Evolutionary conservation across 305 asterid genomes (phyloP), one percentile per base, ranked within the genome.

Genomic region (Vinca major): DNA sequence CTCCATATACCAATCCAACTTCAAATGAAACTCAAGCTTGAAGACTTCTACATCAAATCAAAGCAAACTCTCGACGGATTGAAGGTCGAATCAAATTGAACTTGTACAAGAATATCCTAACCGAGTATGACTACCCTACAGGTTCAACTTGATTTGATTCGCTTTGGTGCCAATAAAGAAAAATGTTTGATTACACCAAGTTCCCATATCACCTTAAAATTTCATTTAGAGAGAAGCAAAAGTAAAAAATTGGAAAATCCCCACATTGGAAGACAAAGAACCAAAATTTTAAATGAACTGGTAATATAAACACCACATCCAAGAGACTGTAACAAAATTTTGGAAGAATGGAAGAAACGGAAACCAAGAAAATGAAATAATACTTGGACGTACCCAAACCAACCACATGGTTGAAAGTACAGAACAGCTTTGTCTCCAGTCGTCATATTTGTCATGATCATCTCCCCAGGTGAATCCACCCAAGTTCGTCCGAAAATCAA

Each of bases 391-490:
- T 85, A 92, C 98, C 99, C 99, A 71, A 93, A 91, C 99, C 99
- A 93, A 65, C 99, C 96, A 67, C 97, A 93, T 56, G 99, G 99
- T 80, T 93, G 99, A 84, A 93, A 93, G 82, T 86, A 93, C 49
- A 93, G 86, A 44, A 91, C 89, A 64, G 81, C 97, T 86, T 93
- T 93, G 79, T 93, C 99, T 74, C 99, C 99, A 1, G 99, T 91
- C 36, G 95, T 91, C 81, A 83, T 53, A 83, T 91, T 91, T 45
- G 95, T 85, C 96, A 93, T 77, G 63, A 93, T 66, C 99, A 93
- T 93, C 74, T 93, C 99, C 77, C 99, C 99, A 12, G 90, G 87
- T 36, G 99, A 91, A 83, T 93, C 99, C 65, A 93, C 90, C 97
- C 99, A 91, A 7, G 99, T 93, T 79, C 99, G 84, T 55, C 99